Base-by-base conservation (phyloP, 2,329 filamentous ascomycete genomes). In the Paecilomyces variotii region DNA sequence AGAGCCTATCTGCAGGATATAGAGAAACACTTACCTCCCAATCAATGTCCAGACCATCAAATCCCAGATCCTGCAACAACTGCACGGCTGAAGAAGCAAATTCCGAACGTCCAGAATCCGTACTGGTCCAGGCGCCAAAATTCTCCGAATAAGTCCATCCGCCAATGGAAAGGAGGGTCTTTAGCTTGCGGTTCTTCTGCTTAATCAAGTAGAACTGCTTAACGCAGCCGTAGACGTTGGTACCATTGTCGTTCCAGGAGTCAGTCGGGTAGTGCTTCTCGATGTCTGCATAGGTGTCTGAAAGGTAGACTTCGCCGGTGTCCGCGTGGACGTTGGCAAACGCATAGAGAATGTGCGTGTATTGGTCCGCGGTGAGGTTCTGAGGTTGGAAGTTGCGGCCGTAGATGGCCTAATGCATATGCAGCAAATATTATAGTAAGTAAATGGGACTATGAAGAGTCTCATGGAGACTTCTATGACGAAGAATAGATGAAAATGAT, bases 331-430 rank as follows among this genome's bases (percentile, higher is more conserved):
- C 84, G 71, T 97, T 95, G 69, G 90, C 93, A 75, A 97, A 97
- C 14, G 92, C 82, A 67, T 97, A 97, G 14, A 97, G 84, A 3
- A 97, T 76, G 69, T 97, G 93, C 0, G 92, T 97, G 50, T 97
- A 83, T 58, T 90, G 88, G 57, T 91, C 84, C 2, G 82, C 85
- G 0, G 90, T 89, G 4, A 97, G 82, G 70, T 96, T 86, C 69
- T 95, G 88, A 0, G 92, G 91, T n/a, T 86, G 83, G 71, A 94
- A 88, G 67, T 93, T 88, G 57, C 92, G 86, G 45, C 80, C 90
- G 73, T 97, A 97, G 65, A 96, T 93, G 63, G 89, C 90, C 90
- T 25, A 7, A 54, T 7, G 19, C n/a, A 49, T 56, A 2, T 26
- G 32, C 12, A 10, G 30, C 14, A 19, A 7, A n/a, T n/a, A n/a